phyloP scores from a whole-genome alignment of 305 asterid species.

The Solanum aculeatissimum region DNA sequence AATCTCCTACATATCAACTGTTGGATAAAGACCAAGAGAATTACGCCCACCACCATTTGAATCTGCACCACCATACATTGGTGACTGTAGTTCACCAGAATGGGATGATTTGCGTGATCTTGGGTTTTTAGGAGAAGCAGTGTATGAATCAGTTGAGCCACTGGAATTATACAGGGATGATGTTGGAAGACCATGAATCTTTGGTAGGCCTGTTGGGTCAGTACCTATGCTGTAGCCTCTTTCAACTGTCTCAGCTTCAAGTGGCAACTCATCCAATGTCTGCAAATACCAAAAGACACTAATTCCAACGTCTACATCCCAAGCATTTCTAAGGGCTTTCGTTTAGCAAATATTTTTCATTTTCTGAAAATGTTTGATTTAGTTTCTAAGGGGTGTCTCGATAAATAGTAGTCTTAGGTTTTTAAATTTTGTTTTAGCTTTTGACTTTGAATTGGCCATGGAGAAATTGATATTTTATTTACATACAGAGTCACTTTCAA shows the following conservation, averaged over 20 bases:
- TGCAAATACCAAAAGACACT: slow-evolving; percentile 3
- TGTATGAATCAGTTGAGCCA: slow-evolving; percentile 32
- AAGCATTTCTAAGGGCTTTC: background rate
- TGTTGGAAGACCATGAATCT: slow-evolving; percentile 82
- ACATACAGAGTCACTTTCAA: background rate
- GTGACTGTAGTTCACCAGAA: slow-evolving; percentile 75
- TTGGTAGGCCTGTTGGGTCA: slow-evolving; percentile 83
- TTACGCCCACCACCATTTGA: slow-evolving; percentile 56
- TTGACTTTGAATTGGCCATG: background rate
- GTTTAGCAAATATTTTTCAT: background rate
- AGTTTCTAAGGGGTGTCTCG: background rate
- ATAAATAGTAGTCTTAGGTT: background rate
- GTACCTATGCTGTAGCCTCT: slow-evolving; percentile 62
- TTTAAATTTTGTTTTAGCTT: background rate
- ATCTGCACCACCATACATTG: slow-evolving; percentile 34
- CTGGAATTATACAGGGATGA: slow-evolving; percentile 59
- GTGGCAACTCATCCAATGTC: slow-evolving; percentile 85
- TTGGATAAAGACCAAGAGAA: slow-evolving; percentile 32
- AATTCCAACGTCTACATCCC: background rate
- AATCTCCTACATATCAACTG: slow-evolving; percentile 33
- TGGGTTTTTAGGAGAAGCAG: slow-evolving; percentile 46
- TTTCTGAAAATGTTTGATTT: background rate
- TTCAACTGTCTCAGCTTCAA: slow-evolving; percentile 71
- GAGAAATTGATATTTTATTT: background rate
- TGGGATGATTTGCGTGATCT: slow-evolving; percentile 57